phyloP scores from a whole-genome alignment of 2,329 filamentous ascomycete species.

The Aspergillus sp. region DNA sequence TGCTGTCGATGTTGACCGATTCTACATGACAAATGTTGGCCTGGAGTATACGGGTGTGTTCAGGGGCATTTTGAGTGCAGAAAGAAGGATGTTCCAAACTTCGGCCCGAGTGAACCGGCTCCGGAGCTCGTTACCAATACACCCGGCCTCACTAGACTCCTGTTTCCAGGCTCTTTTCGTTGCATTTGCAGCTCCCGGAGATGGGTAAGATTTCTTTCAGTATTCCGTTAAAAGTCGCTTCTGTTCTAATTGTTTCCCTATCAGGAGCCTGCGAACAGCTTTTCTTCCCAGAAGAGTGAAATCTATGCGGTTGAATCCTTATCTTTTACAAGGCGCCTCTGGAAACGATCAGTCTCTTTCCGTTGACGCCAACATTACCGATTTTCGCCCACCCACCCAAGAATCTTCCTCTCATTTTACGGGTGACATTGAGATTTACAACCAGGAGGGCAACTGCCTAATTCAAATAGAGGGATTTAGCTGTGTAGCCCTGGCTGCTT shows the following conservation, averaged over 20 bases:
- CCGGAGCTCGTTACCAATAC: background rate
- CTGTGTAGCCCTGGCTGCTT: background rate
- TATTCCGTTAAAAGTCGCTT: background rate
- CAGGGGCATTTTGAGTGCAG: background rate
- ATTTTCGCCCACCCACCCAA: background rate
- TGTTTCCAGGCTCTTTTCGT: background rate
- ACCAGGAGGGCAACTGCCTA: background rate
- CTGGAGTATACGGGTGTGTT: background rate
- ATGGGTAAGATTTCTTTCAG: background rate
- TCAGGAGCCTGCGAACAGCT: background rate
- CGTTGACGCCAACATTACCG: background rate
- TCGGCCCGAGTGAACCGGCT: background rate
- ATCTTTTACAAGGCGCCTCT: background rate
- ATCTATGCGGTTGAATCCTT: background rate
- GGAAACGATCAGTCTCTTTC: background rate
- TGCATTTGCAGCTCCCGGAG: background rate
- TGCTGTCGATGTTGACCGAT: background rate
- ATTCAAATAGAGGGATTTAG: background rate
- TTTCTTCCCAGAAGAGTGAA: background rate
- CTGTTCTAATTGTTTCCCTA: background rate
- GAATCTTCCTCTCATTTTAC: background rate
- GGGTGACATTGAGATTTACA: background rate
- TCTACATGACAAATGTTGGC: background rate
- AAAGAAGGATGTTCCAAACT: background rate
- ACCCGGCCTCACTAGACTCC: background rate